Percentiles rank a stretch among this genome's conserved stretches.
Evolutionary conservation across 768 basidiomycete genomes (phyloP).

Genomic region (Pleurotus ostreatus): DNA sequence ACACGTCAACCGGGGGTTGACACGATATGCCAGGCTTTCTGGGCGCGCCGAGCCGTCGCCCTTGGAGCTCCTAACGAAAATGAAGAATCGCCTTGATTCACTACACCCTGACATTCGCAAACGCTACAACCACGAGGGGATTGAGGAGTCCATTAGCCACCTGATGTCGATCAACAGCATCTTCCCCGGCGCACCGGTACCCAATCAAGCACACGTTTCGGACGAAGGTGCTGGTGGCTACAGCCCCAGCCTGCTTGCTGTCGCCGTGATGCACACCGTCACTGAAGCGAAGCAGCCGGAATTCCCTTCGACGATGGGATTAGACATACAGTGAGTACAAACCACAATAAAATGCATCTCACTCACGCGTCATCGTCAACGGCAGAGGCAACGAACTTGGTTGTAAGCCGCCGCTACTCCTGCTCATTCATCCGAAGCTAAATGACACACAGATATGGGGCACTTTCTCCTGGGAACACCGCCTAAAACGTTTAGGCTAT

Average conservation of each 20-base stretch:
- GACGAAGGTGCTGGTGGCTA: not conserved
- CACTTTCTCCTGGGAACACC: slow-evolving; percentile 24
- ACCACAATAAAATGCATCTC: not conserved
- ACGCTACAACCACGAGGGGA: slow-evolving; percentile 6
- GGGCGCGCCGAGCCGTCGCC: slow-evolving; percentile 5
- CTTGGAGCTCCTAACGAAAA: not conserved
- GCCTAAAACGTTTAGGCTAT: slow-evolving; percentile 29
- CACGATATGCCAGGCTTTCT: not conserved
- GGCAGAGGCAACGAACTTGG: slow-evolving; percentile 3
- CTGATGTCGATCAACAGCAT: not conserved
- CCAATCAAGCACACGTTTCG: slow-evolving; percentile 1
- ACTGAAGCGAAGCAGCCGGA: slow-evolving; percentile 1
- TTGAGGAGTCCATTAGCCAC: slow-evolving; percentile 4
- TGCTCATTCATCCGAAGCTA: too few relatives aligned
- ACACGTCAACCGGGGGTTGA: slow-evolving; percentile 6
- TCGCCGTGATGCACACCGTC: slow-evolving; percentile 2
- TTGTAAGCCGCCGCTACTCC: not conserved
- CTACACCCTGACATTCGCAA: slow-evolving; percentile 1
- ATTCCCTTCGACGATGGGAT: slow-evolving; percentile 2
- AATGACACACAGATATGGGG: not conserved
- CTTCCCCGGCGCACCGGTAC: not conserved
- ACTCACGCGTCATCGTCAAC: not conserved
- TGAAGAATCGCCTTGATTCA: slow-evolving; percentile 2
- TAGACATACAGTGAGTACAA: slow-evolving; percentile 6
- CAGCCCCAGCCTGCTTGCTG: slow-evolving; percentile 1